Percentiles rank a stretch among this genome's conserved stretches.
Conservation (phyloP, 306 rosid species). For the Boehmeria nivea region DNA sequence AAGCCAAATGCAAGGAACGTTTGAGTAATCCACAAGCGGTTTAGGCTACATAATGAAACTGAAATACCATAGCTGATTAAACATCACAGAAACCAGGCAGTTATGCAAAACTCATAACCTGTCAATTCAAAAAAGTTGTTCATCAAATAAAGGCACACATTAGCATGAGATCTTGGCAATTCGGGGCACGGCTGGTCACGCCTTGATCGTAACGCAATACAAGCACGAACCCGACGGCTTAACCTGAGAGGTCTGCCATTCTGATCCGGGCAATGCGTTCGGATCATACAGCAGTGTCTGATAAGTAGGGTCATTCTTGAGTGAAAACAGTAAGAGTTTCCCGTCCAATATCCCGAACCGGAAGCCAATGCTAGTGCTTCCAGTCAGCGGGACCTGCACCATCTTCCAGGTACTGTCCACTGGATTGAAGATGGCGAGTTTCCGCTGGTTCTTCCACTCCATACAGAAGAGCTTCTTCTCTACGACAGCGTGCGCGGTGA, state of each 20-base stretch:
- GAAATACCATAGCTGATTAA: no score
- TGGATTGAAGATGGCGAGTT: slow-evolving; percentile 64
- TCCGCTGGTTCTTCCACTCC: slow-evolving; percentile 98
- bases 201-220: slow-evolving; percentile 75
- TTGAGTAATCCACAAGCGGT: no score
- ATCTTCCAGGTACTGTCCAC: slow-evolving; percentile 72
- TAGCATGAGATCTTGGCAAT: no score
- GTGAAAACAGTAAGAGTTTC: slow-evolving; percentile 66
- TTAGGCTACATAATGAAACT: no score
- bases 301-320: slow-evolving; percentile 49
- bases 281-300: slow-evolving; percentile 79
- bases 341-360: slow-evolving; percentile 67
- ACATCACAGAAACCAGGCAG: no score
- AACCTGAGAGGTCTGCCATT: slow-evolving; percentile 73
- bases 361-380: slow-evolving; percentile 68
- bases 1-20: no score
- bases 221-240: slow-evolving; percentile 79
- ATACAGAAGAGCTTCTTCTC: slow-evolving; percentile 76
- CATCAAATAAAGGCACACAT: no score
- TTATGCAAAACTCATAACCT: no score
- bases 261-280: slow-evolving; percentile 64
- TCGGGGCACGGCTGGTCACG: no score
- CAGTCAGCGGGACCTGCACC: slow-evolving; percentile 75
- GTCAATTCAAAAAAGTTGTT: no score
- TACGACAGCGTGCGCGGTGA: slow-evolving; percentile 81